Base-by-base conservation (phyloP, 495 filamentous ascomycete genomes). In the Trichoderma erinaceum region DNA sequence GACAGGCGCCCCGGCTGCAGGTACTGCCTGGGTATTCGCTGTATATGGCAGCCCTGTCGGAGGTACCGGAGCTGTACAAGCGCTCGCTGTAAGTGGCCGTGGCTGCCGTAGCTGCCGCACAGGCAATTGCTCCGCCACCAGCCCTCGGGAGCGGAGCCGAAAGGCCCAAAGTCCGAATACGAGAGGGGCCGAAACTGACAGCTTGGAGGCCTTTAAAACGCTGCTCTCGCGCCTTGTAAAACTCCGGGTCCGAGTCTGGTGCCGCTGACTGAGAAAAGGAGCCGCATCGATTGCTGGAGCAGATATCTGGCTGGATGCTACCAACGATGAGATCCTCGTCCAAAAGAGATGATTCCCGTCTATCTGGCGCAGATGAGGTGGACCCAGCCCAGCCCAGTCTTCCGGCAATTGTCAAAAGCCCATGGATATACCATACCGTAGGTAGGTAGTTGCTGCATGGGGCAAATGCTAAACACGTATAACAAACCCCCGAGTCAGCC, bases 41-140 rank as follows among this genome's bases (percentile, higher is more conserved):
- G 35, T 5, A 38, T 38, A 10, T 5, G 7, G 5, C 35, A 10
- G 4, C 35, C 44, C 44, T 4, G 1, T 48, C 13, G 44, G 44
- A 16, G 44, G 44, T 48, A 21, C 21, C 5, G 4, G 35, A 0
- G 21, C 48, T 23, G n/a, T 52, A 52, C 48, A 23, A 8, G 48
- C n/a, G 6, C 18, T 52, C 18, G 48, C 48, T 61, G 44, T 48
- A 48, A 48, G 44, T 48, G 44, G 56, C 56, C 56, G 56, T 61
- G 56, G 56, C 56, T 61, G 56, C 56, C 56, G 56, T 61, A 61
- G 56, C 56, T 61, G 56, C 56, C 56, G 56, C 56, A 29, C 56
- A 61, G 56, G 56, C 27, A 32, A 3, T 18, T 61, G 56, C 56
- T 61, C 56, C 56, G 56, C 56, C 56, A 61, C 56, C 35, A 16